Base-by-base conservation (phyloP, 257 asterid species). In the Buddleja alternifolia region DNA sequence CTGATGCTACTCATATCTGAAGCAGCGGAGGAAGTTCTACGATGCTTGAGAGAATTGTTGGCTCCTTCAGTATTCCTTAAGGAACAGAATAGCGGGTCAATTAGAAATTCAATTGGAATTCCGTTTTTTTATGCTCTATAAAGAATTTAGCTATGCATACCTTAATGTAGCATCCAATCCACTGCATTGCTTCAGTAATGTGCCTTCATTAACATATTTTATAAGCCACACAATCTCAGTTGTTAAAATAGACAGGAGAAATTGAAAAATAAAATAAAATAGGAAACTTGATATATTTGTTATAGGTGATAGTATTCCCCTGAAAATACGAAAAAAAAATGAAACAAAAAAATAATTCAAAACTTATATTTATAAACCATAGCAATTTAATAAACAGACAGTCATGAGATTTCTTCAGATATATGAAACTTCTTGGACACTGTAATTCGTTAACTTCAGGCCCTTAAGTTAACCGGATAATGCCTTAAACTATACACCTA, bases 1-100 rank as follows among this genome's bases (percentile, higher is more conserved):
- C 87, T 85, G 78, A 80, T 70, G 85, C 88, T 77, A 76, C 95
- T 91, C 77, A 88, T 85, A 68, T 86, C 95, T 12, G 97, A 88
- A 66, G 93, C 82, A 69, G 81, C 82, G 17, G 95, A 88, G 42
- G 85, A 71, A 24, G 73, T 85, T 78, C 93, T 86, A 10, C 81
- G 82, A 79, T 75, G 92, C 81, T 80, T 85, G 45, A 69, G 66
- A 71, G 89, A 54, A 66, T 73, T 77, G 70, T 74, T 81, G 55
- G 47, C 77, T 61, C 74, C 89, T 79, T 84, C 88, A 16, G 72
- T 55, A 63, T 66, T 78, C 86, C 95, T 85, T 59, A 69, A 36
- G 55, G 57, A 37, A 54, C 73, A 75, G 51, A 19, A 66, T 24
- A 53, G 9, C 72, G 23, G 46, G 62, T 70, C 10, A 65, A 42